Evolutionary conservation across 2,329 filamentous ascomycete species (phyloP), one percentile per base, ranked within the genome.

Genomic region (Calonectria montana): DNA sequence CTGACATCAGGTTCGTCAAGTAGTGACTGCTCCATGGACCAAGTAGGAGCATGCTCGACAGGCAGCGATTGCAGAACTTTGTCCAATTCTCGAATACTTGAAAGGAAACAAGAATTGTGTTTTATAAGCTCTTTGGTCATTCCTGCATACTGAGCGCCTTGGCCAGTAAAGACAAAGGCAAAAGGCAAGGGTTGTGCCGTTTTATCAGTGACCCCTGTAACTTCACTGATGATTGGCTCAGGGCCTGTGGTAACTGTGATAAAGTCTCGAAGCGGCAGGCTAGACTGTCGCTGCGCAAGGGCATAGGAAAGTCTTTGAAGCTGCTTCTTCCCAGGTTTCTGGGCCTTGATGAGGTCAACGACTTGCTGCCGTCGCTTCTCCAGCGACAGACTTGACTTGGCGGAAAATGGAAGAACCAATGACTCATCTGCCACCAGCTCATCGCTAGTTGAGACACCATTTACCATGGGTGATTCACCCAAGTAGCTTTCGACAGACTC

Each of bases 1-100:
- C 69, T 75, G 31, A 41, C 69, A 23, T 61, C 78, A 16, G 73
- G 70, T 10, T 72, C 73, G 7, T 70, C 76, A 27, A 66, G 67
- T 18, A 67, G 67, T 4, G 63, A 68, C 61, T 74, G 45, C 37
- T 73, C 37, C 50, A 57, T 23, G 15, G 50, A 39, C 37, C 50
- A 57, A 31, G 41, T 9, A n/a, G 65, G 65, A 7, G 39, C 50
- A 21, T 59, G 18, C 8, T 45, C 31, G 9, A 21, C 23, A 5
- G 53, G 53, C 21, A 59, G 35, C 13, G 53, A 59, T 27, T 59
- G 53, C 53, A 59, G 13, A 8, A 59, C 35, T 16, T 27, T 59
- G 12, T 59, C 53, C 53, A 39, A 16, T 25, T 59, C 53, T 39
- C 53, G 31, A 59, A 59, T 37, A 6, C 53, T 18, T 6, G 5